Percentiles rank a stretch among this genome's conserved stretches.
Conservation (phyloP, 192 early-diverging fungal genomes). For the Thoreauomyces humboldtii region DNA sequence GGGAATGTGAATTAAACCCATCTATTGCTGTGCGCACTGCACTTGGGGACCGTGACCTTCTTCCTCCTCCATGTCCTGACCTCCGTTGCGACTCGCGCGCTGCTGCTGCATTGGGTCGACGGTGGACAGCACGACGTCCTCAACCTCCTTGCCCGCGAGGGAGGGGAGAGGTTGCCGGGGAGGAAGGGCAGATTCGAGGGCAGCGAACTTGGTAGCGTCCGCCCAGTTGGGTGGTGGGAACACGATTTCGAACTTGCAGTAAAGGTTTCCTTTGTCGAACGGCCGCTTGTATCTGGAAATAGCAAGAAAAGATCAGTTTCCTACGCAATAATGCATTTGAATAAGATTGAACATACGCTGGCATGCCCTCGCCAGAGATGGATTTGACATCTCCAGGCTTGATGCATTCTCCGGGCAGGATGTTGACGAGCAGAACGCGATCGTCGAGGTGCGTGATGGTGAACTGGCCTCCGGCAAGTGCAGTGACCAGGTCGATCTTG, state of each 20-base stretch:
- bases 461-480: constrained; percentile 93
- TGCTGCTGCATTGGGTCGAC: constrained; percentile 73
- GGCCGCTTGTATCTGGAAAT: constrained; percentile 50
- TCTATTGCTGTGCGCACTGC: constrained; percentile 96
- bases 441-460: constrained; percentile 92
- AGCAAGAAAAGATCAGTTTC: not conserved
- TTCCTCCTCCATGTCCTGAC: constrained; percentile 61
- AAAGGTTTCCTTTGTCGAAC: constrained; percentile 86
- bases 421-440: constrained; percentile 79
- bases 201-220: constrained; percentile 61
- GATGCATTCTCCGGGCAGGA: constrained; percentile 92
- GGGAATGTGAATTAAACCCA: too few relatives aligned
- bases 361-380: constrained; percentile 93
- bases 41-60: constrained; percentile 74
- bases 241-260: constrained; percentile 86
- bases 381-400: constrained; percentile 89
- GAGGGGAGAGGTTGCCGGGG: constrained; percentile 55
- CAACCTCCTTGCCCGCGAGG: constrained; percentile 58
- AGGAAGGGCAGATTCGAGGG: constrained; percentile 83
- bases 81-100: constrained; percentile 43
- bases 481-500: constrained; percentile 92
- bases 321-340: not conserved
- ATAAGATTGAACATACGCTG: constrained; percentile 62
- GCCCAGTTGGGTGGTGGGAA: constrained; percentile 91
- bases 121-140: constrained; percentile 80